Base-by-base conservation (phyloP, 179 eudicot genomes). In the Silene noctiflora region DNA sequence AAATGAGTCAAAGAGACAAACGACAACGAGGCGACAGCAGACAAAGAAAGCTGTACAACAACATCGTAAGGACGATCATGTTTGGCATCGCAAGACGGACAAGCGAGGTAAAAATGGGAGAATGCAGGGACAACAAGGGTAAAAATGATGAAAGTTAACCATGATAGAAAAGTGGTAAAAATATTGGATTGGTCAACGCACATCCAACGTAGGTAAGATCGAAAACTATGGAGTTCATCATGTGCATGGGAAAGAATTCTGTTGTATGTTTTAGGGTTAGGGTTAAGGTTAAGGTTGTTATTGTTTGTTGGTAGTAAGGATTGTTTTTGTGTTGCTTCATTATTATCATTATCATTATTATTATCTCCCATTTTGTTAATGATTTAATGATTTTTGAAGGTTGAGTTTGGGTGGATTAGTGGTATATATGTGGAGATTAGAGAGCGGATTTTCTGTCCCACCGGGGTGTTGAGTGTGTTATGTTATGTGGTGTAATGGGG, bases 151-250 rank as follows among this genome's bases (percentile, higher is more conserved):
- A 90, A 94, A 1, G 86, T 79, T 19, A 60, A 55, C 94, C 94
- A 94, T 0, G 97, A 92, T 5, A 90, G 76, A 12, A 69, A 73
- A 1, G 86, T 24, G 11, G 87, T 79, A 61, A 27, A 74, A 1
- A 60, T n/a, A 27, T 67, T 73, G 3, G 94, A 91, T 80, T 93
- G 98, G 58, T 93, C 98, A 0, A 91, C 91, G 81, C 94, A 93
- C 88, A 93, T 86, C 84, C 85, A 91, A 21, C 83, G 83, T 4
- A 94, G 89, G 82, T 89, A 92, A 1, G 89, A 76, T 9, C 98
- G 81, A 79, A 94, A 90, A 44, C 80, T 79, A 3, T 73, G 82
- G 0, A 91, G 79, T 68, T 91, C 96, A 65, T 92, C 97, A 35
- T 77, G 42, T 10, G 86, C 86, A 77, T 86, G 79, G 0, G 97